Percentiles rank a stretch among this genome's conserved stretches.
Evolutionary conservation across 352 stramenopile genomes (phyloP).

Genomic region (Globisporangium camurandrum): DNA sequence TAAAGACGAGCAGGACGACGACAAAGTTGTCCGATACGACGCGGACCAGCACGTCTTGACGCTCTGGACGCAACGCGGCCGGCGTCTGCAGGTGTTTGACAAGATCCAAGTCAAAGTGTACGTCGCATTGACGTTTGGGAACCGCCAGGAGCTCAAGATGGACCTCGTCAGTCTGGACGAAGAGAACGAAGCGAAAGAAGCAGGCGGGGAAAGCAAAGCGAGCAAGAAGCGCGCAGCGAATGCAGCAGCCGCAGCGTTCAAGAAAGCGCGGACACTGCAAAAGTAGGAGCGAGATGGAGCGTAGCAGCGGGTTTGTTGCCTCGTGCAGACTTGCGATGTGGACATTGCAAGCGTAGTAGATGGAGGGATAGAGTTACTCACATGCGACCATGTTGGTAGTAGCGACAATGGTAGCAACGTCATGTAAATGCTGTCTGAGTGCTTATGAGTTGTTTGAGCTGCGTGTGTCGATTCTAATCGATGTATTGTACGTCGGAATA

Average conservation of each 20-base stretch:
- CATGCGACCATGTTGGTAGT: no score
- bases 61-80: conserved; percentile 40
- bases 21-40: conserved; percentile 51
- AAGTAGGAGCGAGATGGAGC: no score
- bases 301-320: no score
- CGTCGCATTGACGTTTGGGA: conserved; percentile 67
- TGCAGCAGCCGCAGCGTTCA: not conserved
- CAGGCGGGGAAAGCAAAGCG: conserved; percentile 8
- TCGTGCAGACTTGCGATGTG: no score
- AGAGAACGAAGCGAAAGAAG: conserved; percentile 29
- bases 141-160: conserved; percentile 81
- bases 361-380: no score
- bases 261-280: no score
- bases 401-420: no score
- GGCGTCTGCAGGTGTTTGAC: conserved; percentile 72
- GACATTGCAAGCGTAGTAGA: no score
- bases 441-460: no score
- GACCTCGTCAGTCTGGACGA: conserved; percentile 63
- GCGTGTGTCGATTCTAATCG: no score
- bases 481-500: no score
- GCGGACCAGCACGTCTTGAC: conserved; percentile 46
- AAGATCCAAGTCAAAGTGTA: conserved; percentile 75
- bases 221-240: conserved; percentile 4
- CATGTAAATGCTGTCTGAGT: no score
- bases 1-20: conserved; percentile 54